Conservation (phyloP, 2,329 filamentous ascomycete species). For the Penicillium freii region DNA sequence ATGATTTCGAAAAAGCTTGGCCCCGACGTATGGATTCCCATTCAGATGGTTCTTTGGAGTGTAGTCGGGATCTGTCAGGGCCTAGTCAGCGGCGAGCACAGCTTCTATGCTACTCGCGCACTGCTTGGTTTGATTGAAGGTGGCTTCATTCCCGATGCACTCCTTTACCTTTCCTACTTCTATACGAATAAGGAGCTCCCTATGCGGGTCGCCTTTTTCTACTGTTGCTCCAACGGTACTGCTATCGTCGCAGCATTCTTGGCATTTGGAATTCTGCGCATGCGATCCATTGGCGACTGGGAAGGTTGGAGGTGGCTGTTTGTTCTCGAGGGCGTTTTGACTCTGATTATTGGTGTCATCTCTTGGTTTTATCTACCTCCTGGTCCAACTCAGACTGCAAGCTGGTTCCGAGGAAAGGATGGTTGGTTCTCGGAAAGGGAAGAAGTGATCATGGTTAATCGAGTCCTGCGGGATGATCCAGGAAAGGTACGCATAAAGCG, state of each 20-base stretch:
- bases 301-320: conserved; percentile 12
- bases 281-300: conserved; percentile 1
- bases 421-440: conserved; percentile 62
- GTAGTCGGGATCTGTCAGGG: conserved; percentile 44
- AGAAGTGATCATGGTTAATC: conserved; percentile 65
- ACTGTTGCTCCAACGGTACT: neutral
- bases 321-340: conserved; percentile 7
- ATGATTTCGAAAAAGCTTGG: conserved; percentile 55
- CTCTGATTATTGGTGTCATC: conserved; percentile 2
- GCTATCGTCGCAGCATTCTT: conserved; percentile 6
- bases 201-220: conserved; percentile 5
- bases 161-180: conserved; percentile 7
- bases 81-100: conserved; percentile 44
- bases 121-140: conserved; percentile 49
- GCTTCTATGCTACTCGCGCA: conserved; percentile 42
- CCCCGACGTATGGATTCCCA: conserved; percentile 56
- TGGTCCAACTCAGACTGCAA: conserved; percentile 62
- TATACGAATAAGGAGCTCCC: conserved; percentile 2
- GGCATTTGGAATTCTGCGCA: conserved; percentile 10
- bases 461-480: conserved; percentile 50
- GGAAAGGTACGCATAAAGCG: conserved; percentile 39
- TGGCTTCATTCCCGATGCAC: conserved; percentile 43
- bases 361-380: conserved; percentile 53
- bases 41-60: conserved; percentile 49
- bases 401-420: conserved; percentile 56